These are phyloP conservation scores for Fonsecaea monophora DNA, from an alignment of 2,329 filamentous ascomycete genomes.

Conservation along the genomic window DNA sequence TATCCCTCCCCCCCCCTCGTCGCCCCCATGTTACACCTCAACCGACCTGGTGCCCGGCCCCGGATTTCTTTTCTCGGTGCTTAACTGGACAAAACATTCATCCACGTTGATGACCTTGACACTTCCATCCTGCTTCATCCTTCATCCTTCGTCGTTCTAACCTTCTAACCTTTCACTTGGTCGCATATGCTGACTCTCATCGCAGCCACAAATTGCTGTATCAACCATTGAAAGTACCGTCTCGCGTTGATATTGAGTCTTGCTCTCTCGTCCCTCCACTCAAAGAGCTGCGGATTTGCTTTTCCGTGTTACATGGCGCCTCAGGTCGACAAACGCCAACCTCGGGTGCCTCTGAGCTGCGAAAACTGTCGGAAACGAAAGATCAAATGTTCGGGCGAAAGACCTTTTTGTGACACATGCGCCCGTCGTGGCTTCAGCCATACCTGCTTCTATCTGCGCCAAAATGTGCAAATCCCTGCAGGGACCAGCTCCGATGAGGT, in stretches of 20 bases:
- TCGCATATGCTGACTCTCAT: neutral
- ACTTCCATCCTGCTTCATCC: neutral
- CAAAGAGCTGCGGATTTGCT: neutral
- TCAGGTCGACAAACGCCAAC: constrained; percentile 33
- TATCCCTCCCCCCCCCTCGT: neutral
- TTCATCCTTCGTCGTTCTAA: neutral
- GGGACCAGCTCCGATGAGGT: constrained; percentile 30
- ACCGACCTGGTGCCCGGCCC: neutral
- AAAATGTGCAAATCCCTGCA: constrained; percentile 31
- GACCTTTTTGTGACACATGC: constrained; percentile 50
- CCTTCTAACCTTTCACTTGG: neutral
- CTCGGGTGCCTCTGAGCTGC: constrained; percentile 47
- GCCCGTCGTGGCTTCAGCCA: constrained; percentile 48
- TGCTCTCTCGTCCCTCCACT: neutral
- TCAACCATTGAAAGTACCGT: neutral
- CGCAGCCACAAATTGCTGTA: neutral
- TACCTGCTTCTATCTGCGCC: constrained; percentile 48
- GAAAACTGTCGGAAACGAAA: constrained; percentile 51
- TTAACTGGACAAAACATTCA: neutral
- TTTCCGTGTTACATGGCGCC: constrained; percentile 13
- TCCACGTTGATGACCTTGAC: neutral
- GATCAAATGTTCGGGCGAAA: constrained; percentile 50
- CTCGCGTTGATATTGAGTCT: neutral
- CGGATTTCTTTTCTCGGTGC: constrained; percentile 4
- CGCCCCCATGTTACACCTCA: constrained; percentile 6